Base-by-base conservation (phyloP, 129 eudicot genomes). In the Silybum marianum region DNA sequence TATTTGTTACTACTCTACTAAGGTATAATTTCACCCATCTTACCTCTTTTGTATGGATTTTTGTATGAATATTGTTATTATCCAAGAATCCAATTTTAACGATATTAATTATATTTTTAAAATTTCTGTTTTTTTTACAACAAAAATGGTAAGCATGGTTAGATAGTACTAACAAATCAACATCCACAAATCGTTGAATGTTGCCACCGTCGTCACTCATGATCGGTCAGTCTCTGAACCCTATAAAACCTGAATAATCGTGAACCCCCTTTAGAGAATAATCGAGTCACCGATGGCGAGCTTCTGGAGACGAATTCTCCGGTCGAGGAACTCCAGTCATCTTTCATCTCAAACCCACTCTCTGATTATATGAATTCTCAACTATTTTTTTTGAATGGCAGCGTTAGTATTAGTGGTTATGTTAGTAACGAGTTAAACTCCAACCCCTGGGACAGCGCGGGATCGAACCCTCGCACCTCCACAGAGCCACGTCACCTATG, bases 221-320 rank as follows among this genome's bases (percentile, higher is more conserved):
- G 63, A 16, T 51, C 22, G 63, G 21, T 62, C 69, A 21, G 7
- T 21, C 12, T 62, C 26, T 21, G 26, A 19, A 7, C 69, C 69
- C 26, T 73, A 23, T 3, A 22, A 72, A n/a, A 6, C 18, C 34
- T 3, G 34, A 66, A 66, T 24, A 10, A 66, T 66, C 32, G 18
- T 18, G 3, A 66, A 66, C 4, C 74, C 73, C 32, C 24, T 4
- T 32, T 8, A 16, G 46, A 70, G 5, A 18, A n/a, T n/a, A n/a
- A n/a, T n/a, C n/a, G n/a, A n/a, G n/a, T 42, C 75, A 36, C 54
- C 38, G 54, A 19, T 71, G 23, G 75, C 22, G 77, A 73, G 48
- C 77, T 42, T 72, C 58, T 38, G 30, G 77, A 42, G 63, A 42
- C 62, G 36, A 73, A 73, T 40, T 58, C 28, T 39, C 77, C 25